Evolutionary conservation across 1,139 yeast species (phyloP).

Genomic region (Nematodospora anomalae): DNA sequence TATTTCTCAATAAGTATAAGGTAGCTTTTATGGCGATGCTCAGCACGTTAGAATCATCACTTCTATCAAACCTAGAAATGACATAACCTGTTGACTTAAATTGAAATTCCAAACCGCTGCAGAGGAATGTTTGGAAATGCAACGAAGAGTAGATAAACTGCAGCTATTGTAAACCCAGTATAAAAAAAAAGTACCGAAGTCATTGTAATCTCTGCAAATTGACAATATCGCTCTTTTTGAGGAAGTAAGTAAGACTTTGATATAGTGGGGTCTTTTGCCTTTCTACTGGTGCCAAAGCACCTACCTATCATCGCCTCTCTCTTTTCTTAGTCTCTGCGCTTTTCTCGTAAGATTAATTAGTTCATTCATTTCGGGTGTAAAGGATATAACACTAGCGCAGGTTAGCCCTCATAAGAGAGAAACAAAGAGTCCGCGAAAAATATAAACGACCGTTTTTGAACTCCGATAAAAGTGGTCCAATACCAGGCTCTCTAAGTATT

Average conservation of each 20-base stretch:
- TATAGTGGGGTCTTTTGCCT: slow-evolving; percentile 22
- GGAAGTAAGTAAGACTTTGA: slow-evolving; percentile 35
- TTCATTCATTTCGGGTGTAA: slow-evolving; percentile 53
- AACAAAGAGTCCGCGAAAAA: slow-evolving; percentile 51
- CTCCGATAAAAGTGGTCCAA: slow-evolving; percentile 35
- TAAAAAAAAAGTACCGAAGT: slow-evolving; percentile 59
- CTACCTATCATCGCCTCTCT: slow-evolving; percentile 41
- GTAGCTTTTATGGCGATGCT: slow-evolving; percentile 25
- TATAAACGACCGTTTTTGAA: slow-evolving; percentile 26
- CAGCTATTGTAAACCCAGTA: slow-evolving; percentile 59
- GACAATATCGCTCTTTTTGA: slow-evolving; percentile 56
- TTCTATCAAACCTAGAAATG: slow-evolving; percentile 52
- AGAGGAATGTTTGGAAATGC: slow-evolving; percentile 62
- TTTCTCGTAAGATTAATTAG: slow-evolving; percentile 45
- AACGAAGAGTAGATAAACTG: slow-evolving; percentile 62
- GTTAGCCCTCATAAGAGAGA: slow-evolving; percentile 36
- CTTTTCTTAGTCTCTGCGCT: slow-evolving; percentile 46
- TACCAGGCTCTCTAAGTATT: slow-evolving; percentile 36
- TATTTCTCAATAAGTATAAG: slow-evolving; percentile 21
- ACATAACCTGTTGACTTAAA: slow-evolving; percentile 40
- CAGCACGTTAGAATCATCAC: slow-evolving; percentile 42
- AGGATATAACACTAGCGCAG: slow-evolving; percentile 30
- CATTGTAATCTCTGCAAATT: slow-evolving; percentile 60
- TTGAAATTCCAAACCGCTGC: slow-evolving; percentile 45
- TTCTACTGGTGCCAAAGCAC: slow-evolving; percentile 54